Percentiles rank a stretch among this genome's conserved stretches.
These are phyloP conservation scores for Clathrus columnatus DNA, from an alignment of 768 basidiomycete genomes.

Conservation along the genomic window DNA sequence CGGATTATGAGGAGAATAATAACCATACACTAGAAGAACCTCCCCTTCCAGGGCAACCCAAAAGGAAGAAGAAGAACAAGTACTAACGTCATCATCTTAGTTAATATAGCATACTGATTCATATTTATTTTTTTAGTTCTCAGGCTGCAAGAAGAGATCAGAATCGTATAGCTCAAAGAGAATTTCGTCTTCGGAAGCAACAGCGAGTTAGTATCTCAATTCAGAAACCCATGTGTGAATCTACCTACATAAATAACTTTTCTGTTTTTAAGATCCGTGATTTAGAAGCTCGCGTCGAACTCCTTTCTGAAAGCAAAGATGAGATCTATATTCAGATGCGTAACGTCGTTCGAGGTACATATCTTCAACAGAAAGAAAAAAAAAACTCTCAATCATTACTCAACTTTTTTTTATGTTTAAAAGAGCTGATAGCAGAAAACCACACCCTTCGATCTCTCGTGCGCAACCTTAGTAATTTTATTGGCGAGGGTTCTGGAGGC, in stretches of 20 bases:
- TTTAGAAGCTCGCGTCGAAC: constrained; percentile 90
- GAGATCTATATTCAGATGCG: constrained; percentile 78
- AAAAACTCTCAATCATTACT: constrained; percentile 10
- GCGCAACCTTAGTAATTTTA: constrained; percentile 66
- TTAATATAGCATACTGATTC: constrained; percentile 13
- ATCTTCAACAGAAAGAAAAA: constrained; percentile 11
- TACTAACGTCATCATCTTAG: constrained; percentile 25
- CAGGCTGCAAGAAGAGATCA: constrained; percentile 84
- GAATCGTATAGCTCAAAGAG: constrained; percentile 87
- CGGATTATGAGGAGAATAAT: constrained; percentile 40
- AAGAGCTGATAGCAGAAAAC: constrained; percentile 87
- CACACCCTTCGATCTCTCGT: constrained; percentile 73
- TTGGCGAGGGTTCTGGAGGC: constrained; percentile 81
- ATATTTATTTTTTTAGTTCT: constrained; percentile 40
- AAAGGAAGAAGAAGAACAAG: constrained; percentile 87
- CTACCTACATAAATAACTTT: neutral
- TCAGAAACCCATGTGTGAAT: neutral
- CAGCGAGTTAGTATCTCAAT: constrained; percentile 47
- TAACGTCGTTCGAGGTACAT: constrained; percentile 64
- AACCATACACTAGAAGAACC: constrained; percentile 6
- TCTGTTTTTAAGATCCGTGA: constrained; percentile 66
- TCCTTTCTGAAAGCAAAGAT: constrained; percentile 87
- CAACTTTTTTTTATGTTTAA: neutral
- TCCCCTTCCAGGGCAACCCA: constrained; percentile 17
- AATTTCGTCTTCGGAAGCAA: constrained; percentile 88